Conservation (phyloP, 1,284 basidiomycete genomes). For the Trametes polyzona region DNA sequence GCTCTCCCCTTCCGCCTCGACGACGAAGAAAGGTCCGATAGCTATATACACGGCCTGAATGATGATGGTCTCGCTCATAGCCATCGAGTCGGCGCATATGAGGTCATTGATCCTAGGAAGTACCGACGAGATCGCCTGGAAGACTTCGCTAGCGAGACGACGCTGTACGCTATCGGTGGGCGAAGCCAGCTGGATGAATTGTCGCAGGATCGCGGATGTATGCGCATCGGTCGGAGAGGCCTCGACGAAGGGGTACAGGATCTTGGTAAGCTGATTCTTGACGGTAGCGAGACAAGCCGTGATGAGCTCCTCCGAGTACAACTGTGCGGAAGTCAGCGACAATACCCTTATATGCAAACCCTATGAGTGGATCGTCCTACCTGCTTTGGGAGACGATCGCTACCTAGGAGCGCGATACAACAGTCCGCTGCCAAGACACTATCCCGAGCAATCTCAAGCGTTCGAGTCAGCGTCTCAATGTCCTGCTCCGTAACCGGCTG, state of each 20-base stretch:
- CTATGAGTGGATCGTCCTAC: constrained; percentile 57
- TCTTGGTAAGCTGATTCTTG: constrained; percentile 79
- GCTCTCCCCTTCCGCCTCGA: constrained; percentile 59
- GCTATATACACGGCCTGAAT: constrained; percentile 92
- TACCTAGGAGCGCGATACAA: constrained; percentile 75
- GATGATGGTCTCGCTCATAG: constrained; percentile 87
- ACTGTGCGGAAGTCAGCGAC: constrained; percentile 43
- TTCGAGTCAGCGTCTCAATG: constrained; percentile 50
- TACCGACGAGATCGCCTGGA: constrained; percentile 67
- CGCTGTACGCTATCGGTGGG: constrained; percentile 47
- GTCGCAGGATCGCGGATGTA: constrained; percentile 45
- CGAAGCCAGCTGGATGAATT: constrained; percentile 50
- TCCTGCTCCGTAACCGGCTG: constrained; percentile 51
- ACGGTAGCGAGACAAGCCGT: constrained; percentile 75
- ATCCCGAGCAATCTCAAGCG: constrained; percentile 64
- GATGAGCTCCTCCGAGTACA: constrained; percentile 93
- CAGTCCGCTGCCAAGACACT: constrained; percentile 84
- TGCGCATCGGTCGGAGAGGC: constrained; percentile 50
- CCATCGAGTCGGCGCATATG: constrained; percentile 66
- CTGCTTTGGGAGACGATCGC: constrained; percentile 83
- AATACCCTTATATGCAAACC: no score
- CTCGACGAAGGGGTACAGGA: constrained; percentile 90
- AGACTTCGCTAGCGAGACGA: constrained; percentile 64
- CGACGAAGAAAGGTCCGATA: constrained; percentile 91
- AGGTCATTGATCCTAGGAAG: constrained; percentile 72